Conservation (phyloP, 2,329 filamentous ascomycete species). For the Phialophora tarda region DNA sequence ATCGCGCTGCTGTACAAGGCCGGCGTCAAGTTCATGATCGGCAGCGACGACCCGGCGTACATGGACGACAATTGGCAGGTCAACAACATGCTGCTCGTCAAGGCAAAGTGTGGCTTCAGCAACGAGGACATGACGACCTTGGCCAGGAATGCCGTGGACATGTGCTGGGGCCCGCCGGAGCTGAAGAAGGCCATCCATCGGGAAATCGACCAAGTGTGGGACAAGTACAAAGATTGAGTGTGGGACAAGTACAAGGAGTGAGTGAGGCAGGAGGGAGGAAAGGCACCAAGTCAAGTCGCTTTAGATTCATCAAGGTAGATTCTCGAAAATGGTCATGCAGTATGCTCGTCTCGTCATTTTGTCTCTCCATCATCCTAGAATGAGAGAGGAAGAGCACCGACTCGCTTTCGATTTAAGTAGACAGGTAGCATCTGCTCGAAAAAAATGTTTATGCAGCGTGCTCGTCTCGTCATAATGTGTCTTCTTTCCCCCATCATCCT, state of each 20-base stretch:
- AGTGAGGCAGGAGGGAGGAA: constrained; percentile 1
- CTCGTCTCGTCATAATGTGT: no score
- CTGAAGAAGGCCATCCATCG: constrained; percentile 44
- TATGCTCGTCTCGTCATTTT: no score
- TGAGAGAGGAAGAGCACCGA: no score
- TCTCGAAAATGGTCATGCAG: no score
- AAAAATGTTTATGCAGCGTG: no score
- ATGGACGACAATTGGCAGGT: constrained; percentile 59
- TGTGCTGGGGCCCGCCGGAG: constrained; percentile 54
- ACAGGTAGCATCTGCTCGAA: no score
- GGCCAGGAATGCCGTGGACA: constrained; percentile 52
- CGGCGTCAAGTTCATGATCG: constrained; percentile 55
- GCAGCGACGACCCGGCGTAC: constrained; percentile 58
- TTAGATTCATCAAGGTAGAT: no score
- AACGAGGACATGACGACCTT: constrained; percentile 53
- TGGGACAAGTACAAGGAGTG: constrained; percentile 12
- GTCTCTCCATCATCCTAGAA: no score
- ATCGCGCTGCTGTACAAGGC: constrained; percentile 52
- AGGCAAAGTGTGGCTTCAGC: constrained; percentile 50
- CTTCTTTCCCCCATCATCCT: no score
- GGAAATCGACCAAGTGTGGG: constrained; percentile 26
- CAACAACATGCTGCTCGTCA: constrained; percentile 55
- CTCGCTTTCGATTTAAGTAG: no score
- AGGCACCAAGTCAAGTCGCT: neutral
- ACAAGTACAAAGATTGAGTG: constrained; percentile 3